Evolutionary conservation across 1,139 yeast species (phyloP).

Genomic region (Sugiyamaella sp.): DNA sequence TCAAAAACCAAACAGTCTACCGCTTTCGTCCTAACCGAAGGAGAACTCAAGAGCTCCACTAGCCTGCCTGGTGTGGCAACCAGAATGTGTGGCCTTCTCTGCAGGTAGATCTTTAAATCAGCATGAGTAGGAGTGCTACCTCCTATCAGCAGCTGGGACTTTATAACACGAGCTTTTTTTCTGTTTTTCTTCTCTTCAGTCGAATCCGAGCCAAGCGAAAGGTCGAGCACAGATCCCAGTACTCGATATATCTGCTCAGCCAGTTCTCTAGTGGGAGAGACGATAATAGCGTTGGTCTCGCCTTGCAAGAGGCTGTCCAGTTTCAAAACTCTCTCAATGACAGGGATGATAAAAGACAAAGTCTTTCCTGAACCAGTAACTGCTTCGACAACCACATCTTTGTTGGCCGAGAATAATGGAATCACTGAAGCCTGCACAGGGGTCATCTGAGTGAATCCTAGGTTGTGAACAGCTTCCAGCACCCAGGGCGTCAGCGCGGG

Average conservation of each 20-base stretch:
- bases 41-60: slow-evolving; percentile 62
- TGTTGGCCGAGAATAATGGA: slow-evolving; percentile 82
- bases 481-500: slow-evolving; percentile 39
- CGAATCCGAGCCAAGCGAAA: slow-evolving; percentile 53
- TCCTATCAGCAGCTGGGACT: slow-evolving; percentile 79
- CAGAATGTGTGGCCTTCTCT: slow-evolving; percentile 65
- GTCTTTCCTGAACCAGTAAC: slow-evolving; percentile 98
- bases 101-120: slow-evolving; percentile 63
- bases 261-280: slow-evolving; percentile 92
- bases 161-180: slow-evolving; percentile 42
- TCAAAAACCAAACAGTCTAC: slow-evolving; percentile 81
- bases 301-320: slow-evolving; percentile 45
- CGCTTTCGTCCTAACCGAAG: slow-evolving; percentile 47
- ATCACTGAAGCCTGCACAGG: slow-evolving; percentile 97
- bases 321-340: slow-evolving; percentile 62
- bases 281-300: slow-evolving; percentile 68
- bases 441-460: slow-evolving; percentile 85
- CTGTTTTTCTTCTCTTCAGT: slow-evolving; percentile 22
- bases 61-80: slow-evolving; percentile 95
- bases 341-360: slow-evolving; percentile 80
- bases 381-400: slow-evolving; percentile 93
- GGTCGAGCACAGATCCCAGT: slow-evolving; percentile 59
- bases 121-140: slow-evolving; percentile 70
- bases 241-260: slow-evolving; percentile 82
- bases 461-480: slow-evolving; percentile 64